phyloP scores from a whole-genome alignment of 139 green algal genomes.

The Coelastrella sp. region DNA sequence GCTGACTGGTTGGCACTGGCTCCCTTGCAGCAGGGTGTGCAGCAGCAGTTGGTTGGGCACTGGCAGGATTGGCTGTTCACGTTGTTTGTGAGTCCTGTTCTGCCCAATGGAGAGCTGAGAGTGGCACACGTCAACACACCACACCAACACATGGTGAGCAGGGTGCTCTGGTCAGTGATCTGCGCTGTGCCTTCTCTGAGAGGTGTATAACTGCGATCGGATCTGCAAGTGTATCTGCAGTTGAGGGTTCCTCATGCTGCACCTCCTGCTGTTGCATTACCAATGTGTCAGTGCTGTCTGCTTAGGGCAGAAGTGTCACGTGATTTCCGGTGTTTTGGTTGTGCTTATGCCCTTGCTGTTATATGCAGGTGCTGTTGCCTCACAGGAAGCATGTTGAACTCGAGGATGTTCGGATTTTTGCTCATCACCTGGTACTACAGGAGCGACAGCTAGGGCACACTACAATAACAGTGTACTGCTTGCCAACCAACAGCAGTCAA shows the following conservation, averaged over 20 bases:
- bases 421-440: constrained; percentile 30
- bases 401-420: constrained; percentile 36
- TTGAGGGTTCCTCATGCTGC: too few relatives aligned
- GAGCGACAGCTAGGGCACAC: constrained; percentile 46
- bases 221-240: too few relatives aligned
- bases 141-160: constrained; percentile 2
- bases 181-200: too few relatives aligned
- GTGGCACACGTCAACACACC: background rate
- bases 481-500: constrained; percentile 25
- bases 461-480: constrained; percentile 45
- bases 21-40: constrained; percentile 5
- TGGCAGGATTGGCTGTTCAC: constrained; percentile 39
- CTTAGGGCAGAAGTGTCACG: too few relatives aligned
- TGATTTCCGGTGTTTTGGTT: too few relatives aligned
- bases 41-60: constrained; percentile 32
- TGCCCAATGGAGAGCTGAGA: constrained; percentile 35
- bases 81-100: constrained; percentile 4
- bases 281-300: too few relatives aligned
- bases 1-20: constrained; percentile 7
- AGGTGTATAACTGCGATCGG: too few relatives aligned
- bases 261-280: too few relatives aligned
- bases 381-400: constrained; percentile 32
- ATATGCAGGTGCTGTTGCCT: constrained; percentile 29
- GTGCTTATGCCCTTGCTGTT: too few relatives aligned
- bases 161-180: too few relatives aligned